Conservation (phyloP, 2,329 filamentous ascomycete species). For the Calonectria pteridis region DNA sequence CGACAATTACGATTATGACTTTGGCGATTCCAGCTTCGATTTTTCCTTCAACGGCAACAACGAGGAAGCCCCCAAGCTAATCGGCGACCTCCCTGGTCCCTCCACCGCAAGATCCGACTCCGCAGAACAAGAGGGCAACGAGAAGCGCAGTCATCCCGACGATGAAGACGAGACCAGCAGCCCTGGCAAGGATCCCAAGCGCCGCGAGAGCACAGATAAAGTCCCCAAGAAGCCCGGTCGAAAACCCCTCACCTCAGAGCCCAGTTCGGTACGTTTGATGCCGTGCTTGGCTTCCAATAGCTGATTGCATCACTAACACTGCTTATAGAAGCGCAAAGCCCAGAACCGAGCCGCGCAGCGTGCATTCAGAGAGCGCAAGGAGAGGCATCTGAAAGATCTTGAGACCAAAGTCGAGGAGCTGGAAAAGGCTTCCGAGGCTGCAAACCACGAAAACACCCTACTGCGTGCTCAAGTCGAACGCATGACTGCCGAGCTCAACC, state of each 20-base stretch:
- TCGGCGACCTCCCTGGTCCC: slow-evolving; percentile 74
- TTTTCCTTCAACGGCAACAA: slow-evolving; percentile 63
- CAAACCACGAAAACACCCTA: slow-evolving; percentile 87
- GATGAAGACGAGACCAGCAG: slow-evolving; percentile 74
- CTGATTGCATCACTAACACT: slow-evolving; percentile 26
- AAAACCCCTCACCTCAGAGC: slow-evolving; percentile 95
- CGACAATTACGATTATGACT: slow-evolving; percentile 81
- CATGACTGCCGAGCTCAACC: slow-evolving; percentile 84
- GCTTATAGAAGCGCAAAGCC: slow-evolving; percentile 86
- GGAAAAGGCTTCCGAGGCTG: slow-evolving; percentile 84
- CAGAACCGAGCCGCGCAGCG: slow-evolving; percentile 94
- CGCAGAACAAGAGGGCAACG: slow-evolving; percentile 65
- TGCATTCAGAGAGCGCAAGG: slow-evolving; percentile 94
- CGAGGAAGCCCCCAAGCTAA: slow-evolving; percentile 73
- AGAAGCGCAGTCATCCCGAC: slow-evolving; percentile 81
- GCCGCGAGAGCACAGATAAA: slow-evolving; percentile 87
- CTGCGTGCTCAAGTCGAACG: slow-evolving; percentile 91
- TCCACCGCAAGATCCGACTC: slow-evolving; percentile 70
- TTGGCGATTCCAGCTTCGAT: slow-evolving; percentile 83
- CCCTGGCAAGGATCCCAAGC: slow-evolving; percentile 68
- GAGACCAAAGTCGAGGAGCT: slow-evolving; percentile 82
- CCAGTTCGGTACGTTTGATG: slow-evolving; percentile 83
- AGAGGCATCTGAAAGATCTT: slow-evolving; percentile 88
- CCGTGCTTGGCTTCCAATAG: neutral
- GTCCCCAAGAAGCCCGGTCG: slow-evolving; percentile 94